These are phyloP conservation scores for Ganoderma leucocontextum DNA, from an alignment of 1,284 basidiomycete species.

Conservation along the genomic window DNA sequence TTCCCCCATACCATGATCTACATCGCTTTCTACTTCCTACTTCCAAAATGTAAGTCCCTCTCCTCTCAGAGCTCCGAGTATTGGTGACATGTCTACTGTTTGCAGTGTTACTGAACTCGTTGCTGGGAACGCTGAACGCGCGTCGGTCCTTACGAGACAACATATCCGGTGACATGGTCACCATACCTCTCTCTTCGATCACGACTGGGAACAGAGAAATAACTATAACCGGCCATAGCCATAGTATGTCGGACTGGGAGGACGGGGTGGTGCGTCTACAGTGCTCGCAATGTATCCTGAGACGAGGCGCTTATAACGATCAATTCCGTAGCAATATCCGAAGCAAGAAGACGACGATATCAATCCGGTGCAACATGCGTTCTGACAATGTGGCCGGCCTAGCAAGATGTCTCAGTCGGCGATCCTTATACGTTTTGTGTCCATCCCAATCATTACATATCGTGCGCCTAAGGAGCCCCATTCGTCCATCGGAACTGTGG, in stretches of 20 bases:
- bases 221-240: not conserved
- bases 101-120: constrained; percentile 28
- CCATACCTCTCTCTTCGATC: not conserved
- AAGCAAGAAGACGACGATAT: not conserved
- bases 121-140: constrained; percentile 30
- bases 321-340: not conserved
- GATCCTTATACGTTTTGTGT: not conserved
- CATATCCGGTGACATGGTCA: not conserved
- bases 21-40: constrained; percentile 48
- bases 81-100: not conserved
- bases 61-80: not conserved
- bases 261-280: not conserved
- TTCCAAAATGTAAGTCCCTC: constrained; percentile 44
- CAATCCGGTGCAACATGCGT: not conserved
- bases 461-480: not conserved
- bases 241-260: not conserved
- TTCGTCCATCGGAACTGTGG: not conserved
- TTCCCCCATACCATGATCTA: constrained; percentile 50
- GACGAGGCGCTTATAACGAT: too few relatives aligned
- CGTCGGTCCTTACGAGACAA: constrained; percentile 15
- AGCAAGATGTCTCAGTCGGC: not conserved
- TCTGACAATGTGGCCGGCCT: not conserved
- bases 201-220: not conserved
- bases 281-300: not conserved
- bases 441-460: not conserved